Percentiles rank a stretch among this genome's conserved stretches.
Conservation (phyloP, 345 rosid species). For the Orychophragmus violaceus region DNA sequence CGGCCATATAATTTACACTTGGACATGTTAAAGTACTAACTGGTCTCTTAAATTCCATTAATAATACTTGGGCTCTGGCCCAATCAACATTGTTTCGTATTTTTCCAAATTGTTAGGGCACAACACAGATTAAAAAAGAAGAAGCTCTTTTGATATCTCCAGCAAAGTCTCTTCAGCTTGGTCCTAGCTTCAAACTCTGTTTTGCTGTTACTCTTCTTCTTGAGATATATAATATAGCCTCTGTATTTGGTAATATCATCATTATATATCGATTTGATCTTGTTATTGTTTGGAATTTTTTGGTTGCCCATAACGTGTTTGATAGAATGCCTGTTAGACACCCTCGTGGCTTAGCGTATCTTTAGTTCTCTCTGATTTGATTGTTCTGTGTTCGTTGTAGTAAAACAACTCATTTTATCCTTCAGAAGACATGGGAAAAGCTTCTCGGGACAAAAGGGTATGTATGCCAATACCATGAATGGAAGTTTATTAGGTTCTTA, state of each 20-base stretch:
- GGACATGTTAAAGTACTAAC: neutral
- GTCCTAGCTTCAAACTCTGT: neutral
- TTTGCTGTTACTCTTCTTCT: neutral
- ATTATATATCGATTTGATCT: neutral
- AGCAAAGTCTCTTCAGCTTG: neutral
- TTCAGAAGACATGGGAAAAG: constrained; percentile 63
- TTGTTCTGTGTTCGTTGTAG: neutral
- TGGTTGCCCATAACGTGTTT: constrained; percentile 9
- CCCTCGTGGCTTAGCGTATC: neutral
- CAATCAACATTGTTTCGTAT: neutral
- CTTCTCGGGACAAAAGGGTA: constrained; percentile 92
- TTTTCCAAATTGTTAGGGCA: constrained; percentile 9
- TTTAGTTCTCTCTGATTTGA: neutral
- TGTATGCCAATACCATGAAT: neutral
- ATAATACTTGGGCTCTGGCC: neutral
- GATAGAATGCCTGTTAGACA: constrained; percentile 20
- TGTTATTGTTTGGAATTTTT: neutral
- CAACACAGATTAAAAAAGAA: neutral
- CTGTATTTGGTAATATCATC: too few relatives aligned
- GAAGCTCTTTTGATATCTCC: neutral
- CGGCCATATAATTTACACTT: neutral
- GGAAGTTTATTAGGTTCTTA: neutral
- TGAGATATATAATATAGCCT: too few relatives aligned
- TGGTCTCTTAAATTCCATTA: neutral
- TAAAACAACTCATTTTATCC: neutral